phyloP scores from a whole-genome alignment of 441 rosid genomes.

The Pelargonium fulgidum region DNA sequence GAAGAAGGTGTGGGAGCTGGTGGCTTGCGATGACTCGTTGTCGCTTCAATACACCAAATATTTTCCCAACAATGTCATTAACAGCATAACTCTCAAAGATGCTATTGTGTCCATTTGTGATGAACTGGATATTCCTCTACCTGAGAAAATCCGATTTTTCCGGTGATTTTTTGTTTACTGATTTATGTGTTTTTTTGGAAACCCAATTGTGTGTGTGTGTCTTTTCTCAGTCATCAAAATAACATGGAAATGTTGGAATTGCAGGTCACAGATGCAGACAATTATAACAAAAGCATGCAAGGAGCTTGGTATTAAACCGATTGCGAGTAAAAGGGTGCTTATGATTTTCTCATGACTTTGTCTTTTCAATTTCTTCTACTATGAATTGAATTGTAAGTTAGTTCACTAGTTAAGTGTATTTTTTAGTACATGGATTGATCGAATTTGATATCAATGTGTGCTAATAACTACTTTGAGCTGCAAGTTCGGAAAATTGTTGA shows the following conservation, averaged over 20 bases:
- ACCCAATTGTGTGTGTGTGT: neutral
- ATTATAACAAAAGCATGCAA: constrained; percentile 77
- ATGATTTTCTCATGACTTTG: neutral
- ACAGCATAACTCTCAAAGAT: constrained; percentile 76
- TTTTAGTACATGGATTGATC: neutral
- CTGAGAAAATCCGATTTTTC: constrained; percentile 75
- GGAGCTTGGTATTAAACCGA: constrained; percentile 74
- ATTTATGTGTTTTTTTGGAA: neutral
- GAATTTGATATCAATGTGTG: neutral
- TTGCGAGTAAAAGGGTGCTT: constrained; percentile 85
- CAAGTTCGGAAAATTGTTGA: neutral
- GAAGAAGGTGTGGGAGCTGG: constrained; percentile 90
- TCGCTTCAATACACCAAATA: constrained; percentile 84
- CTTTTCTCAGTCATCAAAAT: neutral
- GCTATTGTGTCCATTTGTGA: constrained; percentile 59
- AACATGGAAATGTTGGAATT: neutral
- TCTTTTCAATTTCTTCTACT: constrained; percentile 1
- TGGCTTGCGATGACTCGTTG: constrained; percentile 77
- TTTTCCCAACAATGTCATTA: constrained; percentile 87
- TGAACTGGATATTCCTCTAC: constrained; percentile 67
- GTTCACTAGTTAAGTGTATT: neutral
- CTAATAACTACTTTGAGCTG: neutral
- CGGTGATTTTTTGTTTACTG: constrained; percentile 33
- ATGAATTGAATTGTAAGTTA: neutral
- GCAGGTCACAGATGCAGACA: constrained; percentile 94